phyloP scores from a whole-genome alignment of 1,284 basidiomycete genomes.

The Vanrija sp. region DNA sequence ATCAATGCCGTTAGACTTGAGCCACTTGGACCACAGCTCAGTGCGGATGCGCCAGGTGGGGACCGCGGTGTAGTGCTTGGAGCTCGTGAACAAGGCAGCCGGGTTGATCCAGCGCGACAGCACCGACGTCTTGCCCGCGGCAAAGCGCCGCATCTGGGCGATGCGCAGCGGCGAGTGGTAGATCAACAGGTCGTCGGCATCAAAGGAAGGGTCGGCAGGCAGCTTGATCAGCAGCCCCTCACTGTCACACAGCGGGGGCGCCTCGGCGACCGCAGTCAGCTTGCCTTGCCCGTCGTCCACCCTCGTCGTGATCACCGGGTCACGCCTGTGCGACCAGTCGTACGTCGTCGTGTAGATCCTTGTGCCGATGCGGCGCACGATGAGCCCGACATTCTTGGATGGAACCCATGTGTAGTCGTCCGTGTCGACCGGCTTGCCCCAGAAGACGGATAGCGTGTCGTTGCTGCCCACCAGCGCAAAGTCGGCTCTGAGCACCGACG shows the following conservation, averaged over 20 bases:
- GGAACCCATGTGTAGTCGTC: constrained; percentile 11
- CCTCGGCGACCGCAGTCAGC: constrained; percentile 2
- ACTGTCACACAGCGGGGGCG: neutral
- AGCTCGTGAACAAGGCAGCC: neutral
- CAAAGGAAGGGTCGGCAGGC: constrained; percentile 6
- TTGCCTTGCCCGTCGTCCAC: constrained; percentile 2
- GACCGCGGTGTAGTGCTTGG: neutral
- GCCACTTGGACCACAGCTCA: constrained; percentile 12
- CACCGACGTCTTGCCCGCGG: neutral
- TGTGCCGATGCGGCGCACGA: constrained; percentile 1
- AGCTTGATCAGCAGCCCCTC: neutral
- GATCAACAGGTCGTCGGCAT: constrained; percentile 7
- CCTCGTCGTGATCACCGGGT: constrained; percentile 4
- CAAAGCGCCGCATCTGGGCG: constrained; percentile 1
- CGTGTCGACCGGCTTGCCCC: constrained; percentile 5
- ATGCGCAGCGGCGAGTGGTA: constrained; percentile 2
- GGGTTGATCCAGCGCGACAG: neutral
- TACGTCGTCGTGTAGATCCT: constrained; percentile 6
- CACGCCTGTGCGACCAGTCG: constrained; percentile 8
- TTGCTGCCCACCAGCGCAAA: neutral
- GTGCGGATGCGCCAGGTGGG: constrained; percentile 9
- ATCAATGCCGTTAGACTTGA: constrained; percentile 3
- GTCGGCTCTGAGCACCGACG: constrained; percentile 8
- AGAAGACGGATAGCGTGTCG: constrained; percentile 7
- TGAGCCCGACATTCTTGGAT: constrained; percentile 7